Percentiles rank a stretch among this genome's conserved stretches.
phyloP scores from a whole-genome alignment of 2,329 filamentous ascomycete genomes.

The Calonectria crousiana region DNA sequence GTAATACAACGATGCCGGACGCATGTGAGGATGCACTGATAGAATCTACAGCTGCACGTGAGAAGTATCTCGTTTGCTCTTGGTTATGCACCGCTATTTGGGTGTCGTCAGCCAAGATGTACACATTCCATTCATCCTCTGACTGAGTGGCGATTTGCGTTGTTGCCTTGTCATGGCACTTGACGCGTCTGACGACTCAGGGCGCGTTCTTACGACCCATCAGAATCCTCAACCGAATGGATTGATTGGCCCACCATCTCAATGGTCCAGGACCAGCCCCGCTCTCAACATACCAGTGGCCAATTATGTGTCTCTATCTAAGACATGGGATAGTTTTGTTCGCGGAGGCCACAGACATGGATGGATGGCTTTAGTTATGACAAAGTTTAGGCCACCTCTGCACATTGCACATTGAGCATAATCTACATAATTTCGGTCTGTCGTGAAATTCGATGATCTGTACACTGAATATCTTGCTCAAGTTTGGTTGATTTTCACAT shows the following conservation, averaged over 20 bases:
- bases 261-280: not conserved
- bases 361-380: no score
- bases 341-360: not conserved
- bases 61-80: not conserved
- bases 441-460: not conserved
- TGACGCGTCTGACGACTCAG: not conserved
- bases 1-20: not conserved
- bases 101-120: not conserved
- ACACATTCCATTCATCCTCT: not conserved
- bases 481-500: not conserved
- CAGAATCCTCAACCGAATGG: not conserved
- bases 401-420: no score
- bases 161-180: not conserved
- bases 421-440: not conserved
- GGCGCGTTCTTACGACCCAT: not conserved
- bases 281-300: not conserved
- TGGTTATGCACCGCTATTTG: not conserved
- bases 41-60: not conserved
- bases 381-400: not conserved
- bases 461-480: not conserved
- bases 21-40: not conserved
- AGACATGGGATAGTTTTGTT: not conserved
- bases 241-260: not conserved
- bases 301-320: not conserved
- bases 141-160: not conserved